Percentiles rank a stretch among this genome's conserved stretches.
Conservation (phyloP, 2,329 filamentous ascomycete species). For the Colletotrichum spaethianum region DNA sequence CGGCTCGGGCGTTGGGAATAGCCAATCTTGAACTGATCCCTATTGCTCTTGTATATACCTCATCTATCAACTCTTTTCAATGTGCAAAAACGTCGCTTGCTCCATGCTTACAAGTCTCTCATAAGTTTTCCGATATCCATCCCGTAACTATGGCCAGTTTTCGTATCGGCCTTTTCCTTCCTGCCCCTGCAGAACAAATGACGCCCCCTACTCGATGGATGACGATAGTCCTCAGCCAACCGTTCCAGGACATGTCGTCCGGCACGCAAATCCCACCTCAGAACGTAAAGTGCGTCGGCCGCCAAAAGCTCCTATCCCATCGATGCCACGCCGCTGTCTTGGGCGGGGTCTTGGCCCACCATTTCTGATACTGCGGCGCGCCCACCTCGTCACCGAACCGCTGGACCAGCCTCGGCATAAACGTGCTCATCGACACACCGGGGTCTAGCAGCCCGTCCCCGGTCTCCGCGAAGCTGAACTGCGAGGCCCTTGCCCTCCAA, state of each 20-base stretch:
- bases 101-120: background rate
- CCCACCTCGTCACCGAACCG: conserved; percentile 32
- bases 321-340: conserved; percentile 35
- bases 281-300: conserved; percentile 37
- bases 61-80: background rate
- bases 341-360: conserved; percentile 25
- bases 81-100: background rate
- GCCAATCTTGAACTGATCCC: background rate
- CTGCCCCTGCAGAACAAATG: background rate
- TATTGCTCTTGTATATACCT: background rate
- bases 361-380: conserved; percentile 25
- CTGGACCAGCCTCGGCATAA: conserved; percentile 39
- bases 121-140: background rate
- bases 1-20: background rate
- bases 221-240: background rate
- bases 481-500: conserved; percentile 28
- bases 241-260: background rate
- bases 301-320: conserved; percentile 38
- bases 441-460: conserved; percentile 45
- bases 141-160: background rate
- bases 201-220: background rate
- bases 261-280: background rate
- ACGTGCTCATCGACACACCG: conserved; percentile 38
- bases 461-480: conserved; percentile 46
- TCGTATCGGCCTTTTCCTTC: too few relatives aligned